Evolutionary conservation across 2,329 filamentous ascomycete species (phyloP).

Genomic region (Aspergillus awamori): DNA sequence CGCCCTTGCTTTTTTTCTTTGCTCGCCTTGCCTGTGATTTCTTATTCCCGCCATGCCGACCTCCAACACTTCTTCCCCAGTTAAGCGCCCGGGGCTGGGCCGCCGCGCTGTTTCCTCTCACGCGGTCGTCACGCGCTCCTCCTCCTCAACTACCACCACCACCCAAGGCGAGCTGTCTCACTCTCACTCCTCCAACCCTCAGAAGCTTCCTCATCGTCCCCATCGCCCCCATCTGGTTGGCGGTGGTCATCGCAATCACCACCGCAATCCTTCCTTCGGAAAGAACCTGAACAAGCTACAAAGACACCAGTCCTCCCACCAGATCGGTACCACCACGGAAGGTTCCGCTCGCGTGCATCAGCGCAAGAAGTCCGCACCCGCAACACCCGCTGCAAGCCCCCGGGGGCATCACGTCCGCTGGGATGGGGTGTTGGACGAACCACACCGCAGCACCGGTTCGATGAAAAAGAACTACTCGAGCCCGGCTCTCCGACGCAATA

Average conservation of each 20-base stretch:
- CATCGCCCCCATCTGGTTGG: constrained; percentile 49
- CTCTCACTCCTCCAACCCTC: constrained; percentile 31
- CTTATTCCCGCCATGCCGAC: constrained; percentile 27
- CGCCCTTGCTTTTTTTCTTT: constrained; percentile 8
- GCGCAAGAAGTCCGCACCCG: constrained; percentile 50
- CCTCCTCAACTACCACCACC: constrained; percentile 23
- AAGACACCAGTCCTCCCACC: constrained; percentile 34
- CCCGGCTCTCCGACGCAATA: constrained; percentile 44
- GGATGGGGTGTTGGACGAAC: constrained; percentile 44
- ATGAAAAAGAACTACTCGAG: constrained; percentile 52
- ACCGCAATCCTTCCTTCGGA: constrained; percentile 46
- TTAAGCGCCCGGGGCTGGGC: constrained; percentile 44
- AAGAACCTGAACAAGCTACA: constrained; percentile 50
- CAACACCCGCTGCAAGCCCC: constrained; percentile 48
- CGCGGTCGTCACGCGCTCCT: constrained; percentile 42
- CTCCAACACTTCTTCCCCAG: constrained; percentile 40
- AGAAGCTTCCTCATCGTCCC: constrained; percentile 38
- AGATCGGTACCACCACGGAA: constrained; percentile 38
- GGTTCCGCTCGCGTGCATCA: constrained; percentile 43
- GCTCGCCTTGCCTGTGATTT: constrained; percentile 12
- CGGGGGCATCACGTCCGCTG: constrained; percentile 44
- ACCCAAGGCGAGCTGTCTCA: constrained; percentile 35
- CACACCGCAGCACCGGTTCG: constrained; percentile 37
- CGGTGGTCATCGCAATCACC: constrained; percentile 40
- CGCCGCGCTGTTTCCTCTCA: constrained; percentile 46